Percentiles rank a stretch among this genome's conserved stretches.
Evolutionary conservation across 805 yeast species (phyloP).

Genomic region (Candida arabinofermentans): DNA sequence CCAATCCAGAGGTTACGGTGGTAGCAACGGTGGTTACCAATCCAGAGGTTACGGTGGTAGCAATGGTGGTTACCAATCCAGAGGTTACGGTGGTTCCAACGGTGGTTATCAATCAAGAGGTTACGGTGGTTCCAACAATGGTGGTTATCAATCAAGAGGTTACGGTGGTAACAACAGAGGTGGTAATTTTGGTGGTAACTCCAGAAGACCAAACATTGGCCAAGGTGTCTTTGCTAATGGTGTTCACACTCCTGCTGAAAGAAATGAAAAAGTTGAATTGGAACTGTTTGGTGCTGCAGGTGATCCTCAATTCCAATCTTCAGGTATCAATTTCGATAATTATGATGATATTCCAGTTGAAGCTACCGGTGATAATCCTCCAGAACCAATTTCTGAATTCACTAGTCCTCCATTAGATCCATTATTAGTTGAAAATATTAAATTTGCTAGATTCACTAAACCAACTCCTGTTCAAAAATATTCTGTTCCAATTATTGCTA

Average conservation of each 20-base stretch:
- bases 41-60: conserved; percentile 14
- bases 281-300: conserved; percentile 81
- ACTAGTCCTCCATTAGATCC: conserved; percentile 89
- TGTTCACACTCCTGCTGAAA: conserved; percentile 77
- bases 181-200: conserved; percentile 30
- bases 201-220: conserved; percentile 38
- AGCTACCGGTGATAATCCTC: conserved; percentile 92
- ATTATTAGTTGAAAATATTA: conserved; percentile 81
- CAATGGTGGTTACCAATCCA: conserved; percentile 27
- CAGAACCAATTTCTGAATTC: conserved; percentile 86
- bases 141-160: conserved; percentile 23
- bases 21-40: conserved; percentile 18
- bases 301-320: conserved; percentile 74
- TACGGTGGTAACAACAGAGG: conserved; percentile 29
- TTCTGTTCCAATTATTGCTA: conserved; percentile 71
- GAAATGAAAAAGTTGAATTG: conserved; percentile 63
- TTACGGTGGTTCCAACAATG: conserved; percentile 26
- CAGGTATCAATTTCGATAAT: conserved; percentile 98
- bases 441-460: conserved; percentile 82
- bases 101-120: conserved; percentile 7
- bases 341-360: conserved; percentile 99
- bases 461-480: conserved; percentile 98
- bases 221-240: conserved; percentile 88
- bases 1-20: conserved; percentile 19
- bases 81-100: conserved; percentile 32